Conservation (phyloP, 2,329 filamentous ascomycete genomes). For the Coniella lustricola region DNA sequence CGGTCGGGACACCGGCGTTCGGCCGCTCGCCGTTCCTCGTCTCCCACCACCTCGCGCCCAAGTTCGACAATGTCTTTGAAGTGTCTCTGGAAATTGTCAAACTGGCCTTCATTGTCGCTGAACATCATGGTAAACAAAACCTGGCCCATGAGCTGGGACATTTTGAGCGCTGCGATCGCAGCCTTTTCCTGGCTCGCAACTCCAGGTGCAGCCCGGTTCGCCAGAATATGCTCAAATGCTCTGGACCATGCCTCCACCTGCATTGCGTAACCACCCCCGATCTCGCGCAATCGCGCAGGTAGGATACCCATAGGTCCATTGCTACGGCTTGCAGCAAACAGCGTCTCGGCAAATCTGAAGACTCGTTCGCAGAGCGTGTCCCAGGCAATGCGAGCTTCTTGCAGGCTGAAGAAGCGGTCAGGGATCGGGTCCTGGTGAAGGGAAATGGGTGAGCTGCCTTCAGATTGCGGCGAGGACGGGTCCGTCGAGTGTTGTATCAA, state of each 20-base stretch:
- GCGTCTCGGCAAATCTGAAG: constrained; percentile 51
- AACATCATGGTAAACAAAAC: constrained; percentile 56
- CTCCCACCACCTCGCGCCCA: constrained; percentile 52
- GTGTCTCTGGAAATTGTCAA: constrained; percentile 45
- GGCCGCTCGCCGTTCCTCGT: constrained; percentile 46
- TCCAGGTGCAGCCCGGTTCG: constrained; percentile 39
- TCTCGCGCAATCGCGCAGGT: constrained; percentile 39
- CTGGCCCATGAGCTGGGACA: constrained; percentile 52
- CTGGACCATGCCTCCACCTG: constrained; percentile 48
- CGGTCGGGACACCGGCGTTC: constrained; percentile 38
- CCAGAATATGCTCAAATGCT: constrained; percentile 50
- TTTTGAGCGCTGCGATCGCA: constrained; percentile 54
- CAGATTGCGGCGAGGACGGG: constrained; percentile 36
- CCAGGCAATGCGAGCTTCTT: constrained; percentile 50
- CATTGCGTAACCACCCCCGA: constrained; percentile 39
- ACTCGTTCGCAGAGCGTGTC: constrained; percentile 50
- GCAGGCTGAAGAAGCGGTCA: constrained; percentile 39
- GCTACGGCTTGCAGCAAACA: constrained; percentile 41
- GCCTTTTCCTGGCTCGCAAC: constrained; percentile 50
- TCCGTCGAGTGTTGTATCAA: constrained; percentile 33
- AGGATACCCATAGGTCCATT: constrained; percentile 47
- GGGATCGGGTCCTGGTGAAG: constrained; percentile 33
- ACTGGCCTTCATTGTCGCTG: constrained; percentile 49
- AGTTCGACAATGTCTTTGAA: constrained; percentile 51
- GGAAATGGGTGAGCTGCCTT: constrained; percentile 35